Evolutionary conservation across 2,329 filamentous ascomycete species (phyloP).

Genomic region (Malbranchea zuffiana): DNA sequence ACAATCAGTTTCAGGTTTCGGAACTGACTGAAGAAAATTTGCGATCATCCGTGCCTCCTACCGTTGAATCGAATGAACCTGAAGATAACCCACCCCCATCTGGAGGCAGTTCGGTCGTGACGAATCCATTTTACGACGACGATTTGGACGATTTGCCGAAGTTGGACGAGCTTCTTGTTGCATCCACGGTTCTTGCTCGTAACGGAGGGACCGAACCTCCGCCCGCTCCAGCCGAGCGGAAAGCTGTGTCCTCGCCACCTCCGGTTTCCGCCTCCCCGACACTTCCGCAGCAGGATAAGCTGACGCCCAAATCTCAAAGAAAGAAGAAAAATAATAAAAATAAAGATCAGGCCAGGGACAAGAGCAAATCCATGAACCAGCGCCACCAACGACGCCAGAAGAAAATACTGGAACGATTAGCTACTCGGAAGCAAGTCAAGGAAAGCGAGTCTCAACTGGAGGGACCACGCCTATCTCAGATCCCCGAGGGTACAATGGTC

Average conservation of each 20-base stretch:
- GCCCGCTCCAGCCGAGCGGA: neutral
- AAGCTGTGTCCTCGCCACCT: conserved; percentile 7
- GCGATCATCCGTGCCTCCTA: conserved; percentile 6
- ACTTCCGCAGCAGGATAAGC: too few relatives aligned
- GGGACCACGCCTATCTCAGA: conserved; percentile 5
- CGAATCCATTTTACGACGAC: conserved; percentile 27
- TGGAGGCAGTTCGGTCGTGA: conserved; percentile 16
- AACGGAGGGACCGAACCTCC: neutral
- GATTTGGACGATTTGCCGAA: too few relatives aligned
- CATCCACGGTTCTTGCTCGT: conserved; percentile 6
- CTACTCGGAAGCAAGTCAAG: too few relatives aligned
- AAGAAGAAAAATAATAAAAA: too few relatives aligned
- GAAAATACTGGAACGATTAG: neutral
- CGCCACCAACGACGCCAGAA: too few relatives aligned
- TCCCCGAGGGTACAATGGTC: conserved; percentile 17
- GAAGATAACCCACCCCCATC: conserved; percentile 7
- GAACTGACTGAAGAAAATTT: neutral
- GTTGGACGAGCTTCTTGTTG: too few relatives aligned
- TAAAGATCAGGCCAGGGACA: too few relatives aligned
- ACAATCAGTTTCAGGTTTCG: neutral
- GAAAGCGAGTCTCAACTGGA: too few relatives aligned
- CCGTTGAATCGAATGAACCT: conserved; percentile 6
- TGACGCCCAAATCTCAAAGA: too few relatives aligned
- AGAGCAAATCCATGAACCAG: too few relatives aligned
- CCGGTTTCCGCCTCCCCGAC: conserved; percentile 2